Evolutionary conservation across 371 early-diverging fungal genomes (phyloP), one percentile per base, ranked within the genome.

Genomic region (Fennellomyces sp.): DNA sequence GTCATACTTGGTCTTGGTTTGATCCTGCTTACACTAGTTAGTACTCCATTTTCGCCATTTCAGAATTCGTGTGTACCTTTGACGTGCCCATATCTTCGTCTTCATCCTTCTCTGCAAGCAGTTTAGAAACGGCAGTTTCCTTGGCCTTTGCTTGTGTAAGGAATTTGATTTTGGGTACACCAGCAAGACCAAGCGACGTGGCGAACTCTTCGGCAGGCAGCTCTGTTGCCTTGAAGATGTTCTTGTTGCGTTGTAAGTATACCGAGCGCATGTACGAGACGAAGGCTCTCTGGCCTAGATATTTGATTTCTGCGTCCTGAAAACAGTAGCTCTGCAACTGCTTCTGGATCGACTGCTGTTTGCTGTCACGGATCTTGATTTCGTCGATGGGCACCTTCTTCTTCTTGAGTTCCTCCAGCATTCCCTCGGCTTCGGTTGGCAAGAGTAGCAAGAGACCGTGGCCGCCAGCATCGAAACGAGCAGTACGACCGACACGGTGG

Each of bases 401-500:
- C 52, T 80, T 77, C 58, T 83, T 81, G 31, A 97, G 66, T 15
- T 78, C 78, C 45, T 81, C 80, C 27, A 89, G 52, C 94, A 96
- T 94, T 1, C 84, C 94, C 25, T 92, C 81, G 33, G 87, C 88
- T 77, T 97, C 97, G 17, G 88, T 89, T 0, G 98, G 97, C 27
- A 93, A 69, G 23, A 99, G 71, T 53, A 98, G 82, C 65, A 97
- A 52, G 54, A 97, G 77, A 3, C 93, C 91, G 59, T 91, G 88
- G 33, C 99, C 99, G 4, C 84, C 75, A 3, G 94, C 85, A 55
- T 92, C 91, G 76, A 94, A 93, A 60, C 99, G 89, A 3, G 98
- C 99, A 3, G 99, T 99, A 55, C 99, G 88, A 1, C 99, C 99
- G 7, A 96, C 97, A 56, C 99, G 92, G 67, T 99, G 99, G 69